Percentiles rank a stretch among this genome's conserved stretches.
These are phyloP conservation scores for Ceriops decandra DNA, from an alignment of 345 rosid genomes.

Conservation along the genomic window DNA sequence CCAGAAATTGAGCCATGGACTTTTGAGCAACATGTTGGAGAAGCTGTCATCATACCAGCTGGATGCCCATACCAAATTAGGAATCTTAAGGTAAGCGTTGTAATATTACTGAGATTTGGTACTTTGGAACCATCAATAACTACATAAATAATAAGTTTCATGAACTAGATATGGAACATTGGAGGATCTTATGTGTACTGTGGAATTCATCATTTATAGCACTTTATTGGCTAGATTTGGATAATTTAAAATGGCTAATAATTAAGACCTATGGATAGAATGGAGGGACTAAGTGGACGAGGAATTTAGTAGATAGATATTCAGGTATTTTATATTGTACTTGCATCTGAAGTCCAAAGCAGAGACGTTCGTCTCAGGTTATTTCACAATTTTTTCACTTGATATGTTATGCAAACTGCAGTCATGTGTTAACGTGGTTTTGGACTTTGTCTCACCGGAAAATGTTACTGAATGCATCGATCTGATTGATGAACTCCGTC, in stretches of 20 bases:
- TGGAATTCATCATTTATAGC: too few relatives aligned
- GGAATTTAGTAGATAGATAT: too few relatives aligned
- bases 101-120: not conserved
- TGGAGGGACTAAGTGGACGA: too few relatives aligned
- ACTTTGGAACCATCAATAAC: too few relatives aligned
- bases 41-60: slow-evolving; percentile 89
- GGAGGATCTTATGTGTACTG: too few relatives aligned
- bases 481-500: slow-evolving; percentile 61
- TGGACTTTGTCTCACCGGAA: slow-evolving; percentile 89
- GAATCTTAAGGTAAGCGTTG: slow-evolving; percentile 61
- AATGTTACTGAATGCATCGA: slow-evolving; percentile 57
- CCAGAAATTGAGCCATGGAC: slow-evolving; percentile 93
- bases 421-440: slow-evolving; percentile 87
- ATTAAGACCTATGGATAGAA: too few relatives aligned
- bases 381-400: slow-evolving; percentile 6
- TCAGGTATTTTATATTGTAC: too few relatives aligned
- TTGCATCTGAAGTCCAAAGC: too few relatives aligned
- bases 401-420: slow-evolving; percentile 25
- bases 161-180: too few relatives aligned
- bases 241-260: too few relatives aligned
- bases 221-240: too few relatives aligned
- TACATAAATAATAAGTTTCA: too few relatives aligned
- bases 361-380: not conserved
- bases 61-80: slow-evolving; percentile 93
- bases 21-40: slow-evolving; percentile 90